Evolutionary conservation across 306 rosid genomes (phyloP).

Genomic region (Vigna mungo): DNA sequence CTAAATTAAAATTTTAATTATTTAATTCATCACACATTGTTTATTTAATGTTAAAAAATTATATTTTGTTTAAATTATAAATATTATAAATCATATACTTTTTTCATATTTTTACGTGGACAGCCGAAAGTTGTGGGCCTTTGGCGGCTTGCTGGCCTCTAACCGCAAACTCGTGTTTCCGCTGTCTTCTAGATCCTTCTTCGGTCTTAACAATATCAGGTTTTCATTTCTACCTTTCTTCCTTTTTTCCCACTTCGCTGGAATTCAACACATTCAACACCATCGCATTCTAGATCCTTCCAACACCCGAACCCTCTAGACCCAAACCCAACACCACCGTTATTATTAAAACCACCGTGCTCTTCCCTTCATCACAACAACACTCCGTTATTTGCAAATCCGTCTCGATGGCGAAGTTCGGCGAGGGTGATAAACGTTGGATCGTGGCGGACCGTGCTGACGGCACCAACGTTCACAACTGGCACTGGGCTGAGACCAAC

Average conservation of each 20-base stretch:
- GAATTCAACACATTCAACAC: not conserved
- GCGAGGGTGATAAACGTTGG: conserved; percentile 99
- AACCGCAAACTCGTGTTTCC: too few species aligned
- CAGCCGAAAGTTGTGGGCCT: too few species aligned
- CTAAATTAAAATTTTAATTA: too few species aligned
- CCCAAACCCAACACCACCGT: not conserved
- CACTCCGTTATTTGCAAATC: not conserved
- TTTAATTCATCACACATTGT: too few species aligned
- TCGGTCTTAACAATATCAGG: not conserved
- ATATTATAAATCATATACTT: too few species aligned
- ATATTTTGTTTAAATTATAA: too few species aligned
- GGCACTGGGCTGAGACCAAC: conserved; percentile 98
- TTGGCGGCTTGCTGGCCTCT: not conserved
- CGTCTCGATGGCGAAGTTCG: conserved; percentile 63
- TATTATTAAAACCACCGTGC: not conserved
- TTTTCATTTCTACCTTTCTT: not conserved
- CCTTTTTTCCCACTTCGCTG: not conserved
- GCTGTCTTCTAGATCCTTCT: conserved; percentile 39
- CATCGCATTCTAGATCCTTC: conserved; percentile 15
- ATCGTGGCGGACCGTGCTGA: conserved; percentile 92
- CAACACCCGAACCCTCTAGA: not conserved
- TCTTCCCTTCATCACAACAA: not conserved
- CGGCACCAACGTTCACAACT: conserved; percentile 94
- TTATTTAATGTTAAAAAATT: too few species aligned
- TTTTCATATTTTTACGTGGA: too few species aligned